Percentiles rank a stretch among this genome's conserved stretches.
Evolutionary conservation across 2,329 filamentous ascomycete genomes (phyloP).

Genomic region (Ophiognomonia clavigignenti-juglandacearum): DNA sequence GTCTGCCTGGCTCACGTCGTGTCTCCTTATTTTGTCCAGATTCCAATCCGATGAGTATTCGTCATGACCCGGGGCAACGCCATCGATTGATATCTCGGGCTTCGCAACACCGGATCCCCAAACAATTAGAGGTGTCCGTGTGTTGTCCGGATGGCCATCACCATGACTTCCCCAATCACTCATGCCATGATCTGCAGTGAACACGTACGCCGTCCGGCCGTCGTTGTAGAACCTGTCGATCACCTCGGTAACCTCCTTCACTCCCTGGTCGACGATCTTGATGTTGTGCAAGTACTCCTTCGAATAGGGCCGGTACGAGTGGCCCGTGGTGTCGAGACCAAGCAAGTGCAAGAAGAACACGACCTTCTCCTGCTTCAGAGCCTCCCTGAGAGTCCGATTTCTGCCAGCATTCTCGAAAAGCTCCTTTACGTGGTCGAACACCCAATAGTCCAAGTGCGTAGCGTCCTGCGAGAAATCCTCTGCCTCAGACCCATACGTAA

Average conservation of each 20-base stretch:
- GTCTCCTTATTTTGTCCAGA: conserved; percentile 71
- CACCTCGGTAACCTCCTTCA: conserved; percentile 75
- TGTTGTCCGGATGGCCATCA: conserved; percentile 96
- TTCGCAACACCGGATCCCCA: conserved; percentile 90
- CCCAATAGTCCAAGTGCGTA: conserved; percentile 81
- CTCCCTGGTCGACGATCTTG: conserved; percentile 86
- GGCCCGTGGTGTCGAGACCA: conserved; percentile 86
- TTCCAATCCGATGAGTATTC: conserved; percentile 89
- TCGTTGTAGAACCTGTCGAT: conserved; percentile 83
- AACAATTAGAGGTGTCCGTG: conserved; percentile 82
- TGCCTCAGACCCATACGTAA: conserved; percentile 74
- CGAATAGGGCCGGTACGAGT: conserved; percentile 83
- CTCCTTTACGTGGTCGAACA: conserved; percentile 88
- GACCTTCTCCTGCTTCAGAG: conserved; percentile 74
- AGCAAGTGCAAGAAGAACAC: conserved; percentile 96
- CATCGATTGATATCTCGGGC: conserved; percentile 54
- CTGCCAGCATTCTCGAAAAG: conserved; percentile 76
- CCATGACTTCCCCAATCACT: conserved; percentile 99
- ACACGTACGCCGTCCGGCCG: conserved; percentile 86
- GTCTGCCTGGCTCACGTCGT: conserved; percentile 92
- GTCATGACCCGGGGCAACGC: conserved; percentile 74
- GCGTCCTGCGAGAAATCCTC: conserved; percentile 90
- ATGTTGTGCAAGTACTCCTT: conserved; percentile 94
- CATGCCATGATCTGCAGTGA: conserved; percentile 98
- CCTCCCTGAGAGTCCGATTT: conserved; percentile 69